Conservation (phyloP, 2,329 filamentous ascomycete genomes). For the Xylaria sp. region DNA sequence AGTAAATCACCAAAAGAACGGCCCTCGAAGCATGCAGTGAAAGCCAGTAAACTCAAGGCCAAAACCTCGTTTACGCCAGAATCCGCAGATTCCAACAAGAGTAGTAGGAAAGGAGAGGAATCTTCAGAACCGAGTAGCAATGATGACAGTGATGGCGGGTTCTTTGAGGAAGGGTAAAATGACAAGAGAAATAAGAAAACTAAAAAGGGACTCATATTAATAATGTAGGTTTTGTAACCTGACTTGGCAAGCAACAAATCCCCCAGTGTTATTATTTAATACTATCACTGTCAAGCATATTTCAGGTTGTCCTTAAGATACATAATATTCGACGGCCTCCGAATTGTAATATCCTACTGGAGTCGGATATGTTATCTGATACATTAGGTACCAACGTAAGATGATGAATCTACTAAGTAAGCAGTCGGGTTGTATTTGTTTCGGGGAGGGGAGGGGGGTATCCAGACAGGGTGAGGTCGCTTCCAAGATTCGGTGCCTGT, state of each 20-base stretch:
- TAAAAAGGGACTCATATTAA: background rate
- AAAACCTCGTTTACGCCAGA: slow-evolving; percentile 35
- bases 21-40: slow-evolving; percentile 32
- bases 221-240: slow-evolving; percentile 10
- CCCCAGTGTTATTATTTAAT: slow-evolving; percentile 32
- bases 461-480: no score
- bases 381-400: background rate
- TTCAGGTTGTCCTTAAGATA: background rate
- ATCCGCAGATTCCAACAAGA: slow-evolving; percentile 37
- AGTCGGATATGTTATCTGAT: background rate
- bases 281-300: background rate
- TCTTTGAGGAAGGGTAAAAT: slow-evolving; percentile 60
- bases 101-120: slow-evolving; percentile 53
- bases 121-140: slow-evolving; percentile 51
- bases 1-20: slow-evolving; percentile 28
- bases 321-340: background rate
- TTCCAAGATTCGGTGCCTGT: no score
- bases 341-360: background rate
- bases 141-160: slow-evolving; percentile 66
- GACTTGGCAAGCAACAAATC: slow-evolving; percentile 30
- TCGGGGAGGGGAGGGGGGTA: no score
- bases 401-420: no score
- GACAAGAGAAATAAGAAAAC: background rate
- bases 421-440: no score
- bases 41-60: slow-evolving; percentile 30